phyloP scores from a whole-genome alignment of 495 filamentous ascomycete species.

The Stereocaulon alpinum region DNA sequence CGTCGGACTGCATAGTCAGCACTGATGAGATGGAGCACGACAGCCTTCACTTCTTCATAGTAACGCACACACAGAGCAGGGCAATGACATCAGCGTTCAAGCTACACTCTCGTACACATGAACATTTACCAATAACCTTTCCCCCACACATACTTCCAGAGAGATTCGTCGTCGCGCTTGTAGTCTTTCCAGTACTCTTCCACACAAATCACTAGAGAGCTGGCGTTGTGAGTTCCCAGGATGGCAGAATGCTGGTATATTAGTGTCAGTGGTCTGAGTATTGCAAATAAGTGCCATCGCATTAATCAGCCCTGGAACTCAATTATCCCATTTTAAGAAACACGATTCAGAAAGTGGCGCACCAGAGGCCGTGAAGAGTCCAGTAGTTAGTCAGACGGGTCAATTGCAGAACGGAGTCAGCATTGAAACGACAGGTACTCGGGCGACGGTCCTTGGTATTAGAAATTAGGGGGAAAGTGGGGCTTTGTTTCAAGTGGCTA shows the following conservation, averaged over 20 bases:
- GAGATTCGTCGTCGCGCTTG: slow-evolving; percentile 49
- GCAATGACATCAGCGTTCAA: no score
- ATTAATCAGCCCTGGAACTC: slow-evolving; percentile 57
- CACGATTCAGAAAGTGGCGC: slow-evolving; percentile 4
- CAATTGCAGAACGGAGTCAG: no score
- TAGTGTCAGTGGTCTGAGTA: slow-evolving; percentile 56
- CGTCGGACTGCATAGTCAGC: no score
- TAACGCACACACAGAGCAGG: no score
- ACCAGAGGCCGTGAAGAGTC: slow-evolving; percentile 79
- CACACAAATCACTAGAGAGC: slow-evolving; percentile 60
- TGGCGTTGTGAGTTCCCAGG: slow-evolving; percentile 48
- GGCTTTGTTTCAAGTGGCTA: neutral
- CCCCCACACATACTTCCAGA: slow-evolving; percentile 82
- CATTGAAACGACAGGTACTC: slow-evolving; percentile 11
- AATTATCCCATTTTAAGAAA: neutral
- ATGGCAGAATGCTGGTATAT: slow-evolving; percentile 63
- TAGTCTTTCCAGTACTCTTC: slow-evolving; percentile 65
- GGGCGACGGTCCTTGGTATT: neutral
- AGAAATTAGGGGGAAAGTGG: neutral
- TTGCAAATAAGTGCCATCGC: slow-evolving; percentile 66
- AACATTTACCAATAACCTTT: slow-evolving; percentile 31
- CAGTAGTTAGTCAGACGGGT: slow-evolving; percentile 63
- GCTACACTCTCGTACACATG: neutral
- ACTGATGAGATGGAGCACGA: no score
- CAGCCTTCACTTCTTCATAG: no score